Evolutionary conservation across 352 stramenopile genomes (phyloP).

Genomic region (Phytophthora chlamydospora): DNA sequence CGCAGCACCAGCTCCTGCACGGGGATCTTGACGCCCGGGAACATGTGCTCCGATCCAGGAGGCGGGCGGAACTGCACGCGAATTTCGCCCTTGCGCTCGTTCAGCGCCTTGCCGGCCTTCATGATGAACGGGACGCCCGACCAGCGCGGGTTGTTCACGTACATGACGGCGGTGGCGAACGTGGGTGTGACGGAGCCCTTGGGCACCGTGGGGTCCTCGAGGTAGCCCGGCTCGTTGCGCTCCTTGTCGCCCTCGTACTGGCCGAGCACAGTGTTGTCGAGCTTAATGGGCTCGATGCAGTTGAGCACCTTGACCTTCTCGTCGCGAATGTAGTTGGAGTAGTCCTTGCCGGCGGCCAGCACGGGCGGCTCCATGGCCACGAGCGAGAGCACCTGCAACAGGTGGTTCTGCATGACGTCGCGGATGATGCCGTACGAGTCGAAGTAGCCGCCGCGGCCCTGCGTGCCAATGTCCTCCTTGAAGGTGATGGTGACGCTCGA

Average conservation of each 20-base stretch:
- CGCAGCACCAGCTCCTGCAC: slow-evolving; percentile 97
- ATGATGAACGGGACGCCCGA: slow-evolving; percentile 99
- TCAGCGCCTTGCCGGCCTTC: slow-evolving; percentile 98
- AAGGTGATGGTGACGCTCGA: slow-evolving; percentile 97
- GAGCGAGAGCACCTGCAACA: slow-evolving; percentile 98
- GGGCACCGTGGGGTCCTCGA: slow-evolving; percentile 95
- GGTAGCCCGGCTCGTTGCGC: slow-evolving; percentile 91
- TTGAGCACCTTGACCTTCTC: slow-evolving; percentile 99
- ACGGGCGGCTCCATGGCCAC: slow-evolving; percentile 96
- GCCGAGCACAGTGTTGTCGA: slow-evolving; percentile 97
- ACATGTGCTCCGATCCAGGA: slow-evolving; percentile 90
- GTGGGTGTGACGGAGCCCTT: slow-evolving; percentile 94
- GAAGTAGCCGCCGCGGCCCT: slow-evolving; percentile 97
- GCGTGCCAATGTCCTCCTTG: slow-evolving; percentile 97
- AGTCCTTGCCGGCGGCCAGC: slow-evolving; percentile 85
- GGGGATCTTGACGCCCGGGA: slow-evolving; percentile 87
- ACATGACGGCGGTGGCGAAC: slow-evolving; percentile 91
- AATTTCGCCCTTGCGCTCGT: slow-evolving; percentile 98
- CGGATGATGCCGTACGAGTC: slow-evolving; percentile 98
- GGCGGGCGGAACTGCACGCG: slow-evolving; percentile 97
- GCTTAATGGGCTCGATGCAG: slow-evolving; percentile 92
- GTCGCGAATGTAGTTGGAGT: slow-evolving; percentile 94
- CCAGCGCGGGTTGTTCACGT: slow-evolving; percentile 96
- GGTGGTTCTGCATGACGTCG: slow-evolving; percentile 99
- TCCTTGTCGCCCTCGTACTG: slow-evolving; percentile 93